A percentile compares a stretch with the other conserved stretches of the same genome.
Conservation (phyloP, 2,329 filamentous ascomycete genomes). For the Pseudocercospora vitis region DNA sequence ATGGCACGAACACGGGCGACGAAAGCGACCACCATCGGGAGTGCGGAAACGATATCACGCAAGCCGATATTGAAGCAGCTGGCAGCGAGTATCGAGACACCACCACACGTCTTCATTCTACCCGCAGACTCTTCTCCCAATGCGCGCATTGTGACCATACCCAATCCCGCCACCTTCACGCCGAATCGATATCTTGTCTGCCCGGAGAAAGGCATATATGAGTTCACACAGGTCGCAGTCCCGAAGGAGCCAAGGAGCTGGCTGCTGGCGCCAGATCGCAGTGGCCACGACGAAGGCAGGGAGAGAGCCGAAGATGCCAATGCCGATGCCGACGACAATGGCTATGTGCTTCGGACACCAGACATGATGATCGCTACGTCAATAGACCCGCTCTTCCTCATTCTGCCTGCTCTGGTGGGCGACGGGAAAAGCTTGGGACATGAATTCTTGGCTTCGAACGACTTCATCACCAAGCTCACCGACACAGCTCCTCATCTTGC, state of each 20-base stretch:
- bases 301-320: conserved; percentile 16
- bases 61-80: conserved; percentile 32
- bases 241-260: conserved; percentile 54
- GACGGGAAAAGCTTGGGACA: conserved; percentile 21
- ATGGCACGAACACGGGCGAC: conserved; percentile 35
- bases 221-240: conserved; percentile 59
- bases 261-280: conserved; percentile 47
- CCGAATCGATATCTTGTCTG: conserved; percentile 59
- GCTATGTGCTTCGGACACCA: conserved; percentile 64
- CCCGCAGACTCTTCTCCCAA: conserved; percentile 54
- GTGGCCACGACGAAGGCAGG: no score
- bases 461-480: conserved; percentile 66
- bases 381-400: conserved; percentile 79
- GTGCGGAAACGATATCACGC: conserved; percentile 8
- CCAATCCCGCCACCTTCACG: conserved; percentile 53
- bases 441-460: conserved; percentile 63
- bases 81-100: conserved; percentile 41
- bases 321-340: conserved; percentile 30
- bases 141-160: conserved; percentile 57
- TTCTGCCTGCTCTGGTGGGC: conserved; percentile 67
- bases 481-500: conserved; percentile 59
- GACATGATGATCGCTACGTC: conserved; percentile 81
- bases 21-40: conserved; percentile 26
- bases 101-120: conserved; percentile 58
- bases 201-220: conserved; percentile 58